A percentile compares a stretch with the other conserved stretches of the same genome.
phyloP scores from a whole-genome alignment of 2,329 filamentous ascomycete genomes.

The Graphium sp. region DNA sequence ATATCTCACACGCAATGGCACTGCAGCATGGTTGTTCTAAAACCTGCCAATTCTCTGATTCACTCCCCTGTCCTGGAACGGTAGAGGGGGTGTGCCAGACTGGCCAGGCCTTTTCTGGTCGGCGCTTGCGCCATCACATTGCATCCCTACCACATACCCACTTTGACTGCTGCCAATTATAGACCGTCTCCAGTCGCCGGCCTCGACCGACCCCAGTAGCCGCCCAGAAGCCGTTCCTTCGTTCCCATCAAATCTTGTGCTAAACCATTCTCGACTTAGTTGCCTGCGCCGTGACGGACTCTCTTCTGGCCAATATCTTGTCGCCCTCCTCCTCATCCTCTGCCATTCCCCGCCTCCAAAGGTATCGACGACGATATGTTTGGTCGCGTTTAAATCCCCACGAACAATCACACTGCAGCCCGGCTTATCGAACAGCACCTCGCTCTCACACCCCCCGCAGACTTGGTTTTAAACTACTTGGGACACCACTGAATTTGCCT shows the following conservation, averaged over 20 bases:
- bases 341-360: too few relatives aligned
- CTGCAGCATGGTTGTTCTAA: too few relatives aligned
- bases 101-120: too few relatives aligned
- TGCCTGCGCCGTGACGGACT: neutral
- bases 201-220: too few relatives aligned
- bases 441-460: neutral
- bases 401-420: neutral
- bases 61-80: too few relatives aligned
- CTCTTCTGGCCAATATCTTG: neutral
- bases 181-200: neutral
- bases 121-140: constrained; percentile 1
- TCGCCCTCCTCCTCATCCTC: neutral
- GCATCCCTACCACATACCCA: neutral
- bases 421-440: neutral
- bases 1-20: too few relatives aligned
- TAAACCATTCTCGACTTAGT: neutral
- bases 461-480: neutral
- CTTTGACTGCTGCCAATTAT: neutral
- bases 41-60: too few relatives aligned
- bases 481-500: neutral
- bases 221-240: neutral
- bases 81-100: too few relatives aligned
- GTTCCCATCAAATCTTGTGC: neutral
- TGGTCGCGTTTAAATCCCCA: too few relatives aligned
- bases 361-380: too few relatives aligned